A percentile compares a stretch with the other conserved stretches of the same genome.
Evolutionary conservation across 371 early-diverging fungal genomes (phyloP).

Genomic region (Zancudomyces culisetae): DNA sequence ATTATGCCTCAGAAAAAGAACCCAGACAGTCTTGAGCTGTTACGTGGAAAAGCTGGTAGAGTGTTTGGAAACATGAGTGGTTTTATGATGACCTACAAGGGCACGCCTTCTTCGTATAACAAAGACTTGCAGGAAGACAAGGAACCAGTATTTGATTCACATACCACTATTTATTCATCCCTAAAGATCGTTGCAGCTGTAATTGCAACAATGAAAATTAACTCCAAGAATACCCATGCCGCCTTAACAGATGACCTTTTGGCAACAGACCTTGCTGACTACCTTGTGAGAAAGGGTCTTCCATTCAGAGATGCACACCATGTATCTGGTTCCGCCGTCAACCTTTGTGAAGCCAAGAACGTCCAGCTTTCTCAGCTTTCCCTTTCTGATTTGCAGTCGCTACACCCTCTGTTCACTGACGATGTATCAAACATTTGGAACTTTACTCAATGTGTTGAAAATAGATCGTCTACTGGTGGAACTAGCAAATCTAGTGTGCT

Average conservation of each 20-base stretch:
- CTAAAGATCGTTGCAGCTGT: slow-evolving; percentile 82
- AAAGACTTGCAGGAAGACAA: slow-evolving; percentile 98
- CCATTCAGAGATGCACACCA: slow-evolving; percentile 97
- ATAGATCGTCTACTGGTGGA: slow-evolving; percentile 72
- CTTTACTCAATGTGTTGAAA: slow-evolving; percentile 71
- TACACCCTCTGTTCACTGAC: slow-evolving; percentile 61
- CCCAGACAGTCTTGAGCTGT: slow-evolving; percentile 84
- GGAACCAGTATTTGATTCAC: slow-evolving; percentile 91
- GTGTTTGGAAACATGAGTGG: slow-evolving; percentile 88
- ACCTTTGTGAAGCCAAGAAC: slow-evolving; percentile 69
- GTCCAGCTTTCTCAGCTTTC: slow-evolving; percentile 44
- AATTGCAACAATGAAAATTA: slow-evolving; percentile 61
- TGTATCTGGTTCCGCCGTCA: slow-evolving; percentile 87
- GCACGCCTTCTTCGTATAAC: slow-evolving; percentile 91
- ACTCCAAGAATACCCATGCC: slow-evolving; percentile 50
- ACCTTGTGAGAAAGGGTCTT: slow-evolving; percentile 61
- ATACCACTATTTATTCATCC: slow-evolving; percentile 67
- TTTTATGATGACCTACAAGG: slow-evolving; percentile 94
- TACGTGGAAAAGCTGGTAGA: slow-evolving; percentile 90
- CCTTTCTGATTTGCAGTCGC: slow-evolving; percentile 52
- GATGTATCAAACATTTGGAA: slow-evolving; percentile 69
- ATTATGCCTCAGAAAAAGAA: slow-evolving; percentile 99
- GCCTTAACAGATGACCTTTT: slow-evolving; percentile 80
- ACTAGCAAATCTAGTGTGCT: slow-evolving; percentile 59
- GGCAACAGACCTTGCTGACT: slow-evolving; percentile 94